phyloP scores from a whole-genome alignment of 2,329 filamentous ascomycete genomes.

The Aureobasidium sp. region DNA sequence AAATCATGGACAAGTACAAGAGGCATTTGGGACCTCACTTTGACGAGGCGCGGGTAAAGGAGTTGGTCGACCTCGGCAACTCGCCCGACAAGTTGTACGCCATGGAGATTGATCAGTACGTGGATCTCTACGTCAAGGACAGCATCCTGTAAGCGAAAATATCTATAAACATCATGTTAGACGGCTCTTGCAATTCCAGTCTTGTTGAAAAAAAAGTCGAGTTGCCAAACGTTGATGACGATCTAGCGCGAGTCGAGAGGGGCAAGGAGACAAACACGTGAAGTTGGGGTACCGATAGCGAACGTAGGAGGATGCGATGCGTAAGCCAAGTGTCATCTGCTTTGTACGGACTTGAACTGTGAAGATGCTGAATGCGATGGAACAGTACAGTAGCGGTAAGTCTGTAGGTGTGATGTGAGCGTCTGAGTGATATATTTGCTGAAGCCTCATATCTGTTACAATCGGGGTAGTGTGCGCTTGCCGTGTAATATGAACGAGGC shows the following conservation, averaged over 20 bases:
- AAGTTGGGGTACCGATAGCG: neutral
- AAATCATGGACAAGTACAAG: conserved; percentile 93
- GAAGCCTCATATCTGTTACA: neutral
- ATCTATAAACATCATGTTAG: neutral
- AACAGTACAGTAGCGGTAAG: neutral
- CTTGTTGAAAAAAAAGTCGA: neutral
- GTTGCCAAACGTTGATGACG: neutral
- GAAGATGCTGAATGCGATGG: neutral
- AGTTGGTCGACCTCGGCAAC: conserved; percentile 72
- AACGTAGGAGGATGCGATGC: neutral
- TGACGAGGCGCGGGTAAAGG: conserved; percentile 63
- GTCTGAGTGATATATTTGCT: too few species aligned
- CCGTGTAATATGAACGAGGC: too few species aligned
- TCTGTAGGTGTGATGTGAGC: too few species aligned
- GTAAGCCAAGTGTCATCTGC: neutral
- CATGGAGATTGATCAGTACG: conserved; percentile 84
- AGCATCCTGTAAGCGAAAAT: conserved; percentile 15
- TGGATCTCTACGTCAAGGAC: conserved; percentile 69
- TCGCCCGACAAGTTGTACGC: conserved; percentile 66
- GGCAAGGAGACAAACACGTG: neutral
- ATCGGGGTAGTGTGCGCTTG: too few species aligned
- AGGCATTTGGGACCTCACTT: conserved; percentile 83
- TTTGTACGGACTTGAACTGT: neutral
- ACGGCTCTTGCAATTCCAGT: neutral
- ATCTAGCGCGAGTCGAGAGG: neutral